Percentiles rank a stretch among this genome's conserved stretches.
Evolutionary conservation across 805 yeast genomes (phyloP).

Genomic region (Hanseniaspora occidentalis): DNA sequence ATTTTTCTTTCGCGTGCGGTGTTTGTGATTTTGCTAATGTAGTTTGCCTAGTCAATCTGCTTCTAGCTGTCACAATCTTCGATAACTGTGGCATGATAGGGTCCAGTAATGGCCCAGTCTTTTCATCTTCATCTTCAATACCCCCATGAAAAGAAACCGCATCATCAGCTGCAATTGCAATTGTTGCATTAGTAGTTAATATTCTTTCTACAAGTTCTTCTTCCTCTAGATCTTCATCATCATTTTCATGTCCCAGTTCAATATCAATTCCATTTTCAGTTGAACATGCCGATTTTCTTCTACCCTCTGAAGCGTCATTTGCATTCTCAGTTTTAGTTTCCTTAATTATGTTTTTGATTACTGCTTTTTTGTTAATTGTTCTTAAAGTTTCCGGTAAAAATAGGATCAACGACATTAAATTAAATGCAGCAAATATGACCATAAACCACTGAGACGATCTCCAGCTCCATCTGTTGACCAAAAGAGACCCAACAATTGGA

Average conservation of each 20-base stretch:
- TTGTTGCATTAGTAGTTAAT: slow-evolving; percentile 1
- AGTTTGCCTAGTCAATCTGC: not conserved
- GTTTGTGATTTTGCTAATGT: not conserved
- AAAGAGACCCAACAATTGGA: slow-evolving; percentile 71
- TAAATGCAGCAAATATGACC: slow-evolving; percentile 51
- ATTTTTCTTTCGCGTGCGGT: slow-evolving; percentile 6
- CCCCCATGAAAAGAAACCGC: not conserved
- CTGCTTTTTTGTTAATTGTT: slow-evolving; percentile 37
- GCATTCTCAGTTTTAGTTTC: slow-evolving; percentile 22
- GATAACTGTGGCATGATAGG: not conserved
- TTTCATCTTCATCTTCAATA: not conserved
- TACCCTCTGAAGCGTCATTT: slow-evolving; percentile 16
- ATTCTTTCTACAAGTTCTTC: slow-evolving; percentile 1
- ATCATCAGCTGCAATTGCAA: slow-evolving; percentile 2
- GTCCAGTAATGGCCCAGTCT: too few species aligned
- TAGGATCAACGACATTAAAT: slow-evolving; percentile 36
- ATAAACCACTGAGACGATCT: slow-evolving; percentile 81
- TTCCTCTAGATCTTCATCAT: not conserved
- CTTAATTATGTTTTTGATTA: slow-evolving; percentile 33
- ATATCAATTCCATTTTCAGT: slow-evolving; percentile 10
- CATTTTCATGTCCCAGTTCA: not conserved
- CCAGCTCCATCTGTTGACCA: slow-evolving; percentile 69
- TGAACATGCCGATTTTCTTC: slow-evolving; percentile 9
- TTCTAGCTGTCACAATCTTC: not conserved
- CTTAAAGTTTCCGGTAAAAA: slow-evolving; percentile 69